Evolutionary conservation across 2,329 filamentous ascomycete species (phyloP).

Genomic region (Tolypocladium tundrense): DNA sequence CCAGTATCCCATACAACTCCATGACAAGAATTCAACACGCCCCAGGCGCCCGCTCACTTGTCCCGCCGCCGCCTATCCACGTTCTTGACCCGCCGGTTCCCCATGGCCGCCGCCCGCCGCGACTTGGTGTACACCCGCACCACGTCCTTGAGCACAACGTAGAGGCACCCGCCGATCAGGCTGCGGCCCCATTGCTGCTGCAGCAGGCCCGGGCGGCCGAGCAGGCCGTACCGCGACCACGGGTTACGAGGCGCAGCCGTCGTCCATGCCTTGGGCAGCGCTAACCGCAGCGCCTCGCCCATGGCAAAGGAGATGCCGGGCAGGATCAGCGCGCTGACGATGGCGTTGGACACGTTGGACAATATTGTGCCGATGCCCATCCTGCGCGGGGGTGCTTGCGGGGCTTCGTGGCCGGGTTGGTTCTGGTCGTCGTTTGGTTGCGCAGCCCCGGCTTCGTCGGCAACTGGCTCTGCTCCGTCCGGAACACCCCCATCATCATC

Average conservation of each 20-base stretch:
- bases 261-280: conserved; percentile 61
- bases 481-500: not conserved
- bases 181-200: conserved; percentile 84
- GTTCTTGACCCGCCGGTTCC: conserved; percentile 44
- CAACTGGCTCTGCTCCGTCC: not conserved
- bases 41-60: not conserved
- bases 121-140: conserved; percentile 55
- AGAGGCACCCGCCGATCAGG: conserved; percentile 78
- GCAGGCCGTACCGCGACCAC: conserved; percentile 11
- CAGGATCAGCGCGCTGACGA: conserved; percentile 56
- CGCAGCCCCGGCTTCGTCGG: not conserved
- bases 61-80: conserved; percentile 25
- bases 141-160: conserved; percentile 69
- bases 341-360: conserved; percentile 34
- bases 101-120: conserved; percentile 45
- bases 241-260: conserved; percentile 22
- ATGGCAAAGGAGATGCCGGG: conserved; percentile 70
- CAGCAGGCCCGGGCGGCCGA: conserved; percentile 52
- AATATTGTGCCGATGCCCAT: conserved; percentile 26
- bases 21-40: not conserved
- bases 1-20: not conserved
- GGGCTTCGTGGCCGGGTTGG: conserved; percentile 17
- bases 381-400: conserved; percentile 22
- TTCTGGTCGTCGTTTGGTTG: not conserved
- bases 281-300: conserved; percentile 61